Evolutionary conservation across 106 monocot genomes (phyloP).

Genomic region (Alisma plantagoaquatica): DNA sequence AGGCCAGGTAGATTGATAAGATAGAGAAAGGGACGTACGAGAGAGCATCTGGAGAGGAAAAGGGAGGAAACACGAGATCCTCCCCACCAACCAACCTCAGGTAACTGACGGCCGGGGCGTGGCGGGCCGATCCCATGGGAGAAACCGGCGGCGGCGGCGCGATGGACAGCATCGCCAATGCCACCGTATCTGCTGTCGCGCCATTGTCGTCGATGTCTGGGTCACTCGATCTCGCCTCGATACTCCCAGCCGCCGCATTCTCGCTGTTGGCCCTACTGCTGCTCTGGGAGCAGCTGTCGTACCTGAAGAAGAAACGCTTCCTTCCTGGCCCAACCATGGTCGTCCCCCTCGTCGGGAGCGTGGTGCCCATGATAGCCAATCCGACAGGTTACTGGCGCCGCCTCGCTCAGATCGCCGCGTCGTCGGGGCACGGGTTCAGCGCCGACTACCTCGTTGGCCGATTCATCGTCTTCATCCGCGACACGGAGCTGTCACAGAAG

Average conservation of each 20-base stretch:
- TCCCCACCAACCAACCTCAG: too few species aligned
- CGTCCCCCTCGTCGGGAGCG: conserved; percentile 75
- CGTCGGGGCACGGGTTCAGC: conserved; percentile 48
- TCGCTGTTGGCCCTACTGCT: conserved; percentile 24
- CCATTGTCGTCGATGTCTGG: background rate
- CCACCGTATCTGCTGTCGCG: background rate
- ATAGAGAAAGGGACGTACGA: too few species aligned
- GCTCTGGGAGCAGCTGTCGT: conserved; percentile 57
- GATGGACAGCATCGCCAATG: background rate
- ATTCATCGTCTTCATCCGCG: conserved; percentile 80
- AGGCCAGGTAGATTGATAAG: too few species aligned
- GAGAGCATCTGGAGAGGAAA: too few species aligned
- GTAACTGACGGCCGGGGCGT: too few species aligned
- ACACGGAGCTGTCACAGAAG: conserved; percentile 75
- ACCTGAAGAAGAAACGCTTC: conserved; percentile 65
- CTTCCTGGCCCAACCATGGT: conserved; percentile 56
- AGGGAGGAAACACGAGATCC: too few species aligned
- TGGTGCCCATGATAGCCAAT: conserved; percentile 57
- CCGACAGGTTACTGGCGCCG: conserved; percentile 71
- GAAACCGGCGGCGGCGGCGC: background rate
- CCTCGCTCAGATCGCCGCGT: conserved; percentile 37
- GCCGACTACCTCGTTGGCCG: conserved; percentile 81
- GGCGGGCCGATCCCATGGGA: too few species aligned
- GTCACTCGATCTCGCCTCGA: too few species aligned
- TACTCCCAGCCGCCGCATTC: background rate